Conservation (phyloP, 2,329 filamentous ascomycete species). For the Triangularia setosa region DNA sequence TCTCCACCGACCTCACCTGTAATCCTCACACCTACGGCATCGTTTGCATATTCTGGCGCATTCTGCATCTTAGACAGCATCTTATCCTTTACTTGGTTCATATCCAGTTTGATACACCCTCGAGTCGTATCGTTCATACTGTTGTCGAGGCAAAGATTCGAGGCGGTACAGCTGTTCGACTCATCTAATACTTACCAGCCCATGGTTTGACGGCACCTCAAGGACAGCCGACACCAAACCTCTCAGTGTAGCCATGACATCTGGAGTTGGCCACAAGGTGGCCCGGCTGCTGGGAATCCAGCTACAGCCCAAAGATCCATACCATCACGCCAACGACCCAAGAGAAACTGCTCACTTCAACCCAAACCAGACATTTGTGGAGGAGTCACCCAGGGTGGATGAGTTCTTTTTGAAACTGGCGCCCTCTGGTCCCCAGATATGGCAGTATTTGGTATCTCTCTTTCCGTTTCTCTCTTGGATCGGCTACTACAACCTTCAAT, state of each 20-base stretch:
- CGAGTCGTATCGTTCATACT: not conserved
- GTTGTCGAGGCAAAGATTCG: too few relatives aligned
- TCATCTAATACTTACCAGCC: not conserved
- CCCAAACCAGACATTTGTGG: conserved; percentile 72
- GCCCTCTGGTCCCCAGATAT: conserved; percentile 54
- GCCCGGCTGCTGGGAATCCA: conserved; percentile 83
- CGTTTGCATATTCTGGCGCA: not conserved
- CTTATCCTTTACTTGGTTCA: not conserved
- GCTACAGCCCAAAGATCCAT: conserved; percentile 61
- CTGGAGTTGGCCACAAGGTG: conserved; percentile 64
- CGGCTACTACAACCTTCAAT: conserved; percentile 78
- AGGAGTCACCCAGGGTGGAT: conserved; percentile 69
- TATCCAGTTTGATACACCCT: not conserved
- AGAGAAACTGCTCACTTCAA: conserved; percentile 78
- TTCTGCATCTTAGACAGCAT: not conserved
- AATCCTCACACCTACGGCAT: not conserved
- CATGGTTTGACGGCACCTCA: not conserved
- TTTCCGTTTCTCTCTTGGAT: conserved; percentile 95
- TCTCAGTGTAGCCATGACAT: conserved; percentile 14
- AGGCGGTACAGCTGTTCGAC: not conserved
- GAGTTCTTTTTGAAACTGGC: conserved; percentile 67
- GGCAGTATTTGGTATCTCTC: conserved; percentile 62
- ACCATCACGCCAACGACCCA: conserved; percentile 60
- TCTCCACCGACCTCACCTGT: not conserved
- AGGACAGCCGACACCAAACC: not conserved